Percentiles rank a stretch among this genome's conserved stretches.
Conservation (phyloP, 345 rosid species). For the Populus simonii region DNA sequence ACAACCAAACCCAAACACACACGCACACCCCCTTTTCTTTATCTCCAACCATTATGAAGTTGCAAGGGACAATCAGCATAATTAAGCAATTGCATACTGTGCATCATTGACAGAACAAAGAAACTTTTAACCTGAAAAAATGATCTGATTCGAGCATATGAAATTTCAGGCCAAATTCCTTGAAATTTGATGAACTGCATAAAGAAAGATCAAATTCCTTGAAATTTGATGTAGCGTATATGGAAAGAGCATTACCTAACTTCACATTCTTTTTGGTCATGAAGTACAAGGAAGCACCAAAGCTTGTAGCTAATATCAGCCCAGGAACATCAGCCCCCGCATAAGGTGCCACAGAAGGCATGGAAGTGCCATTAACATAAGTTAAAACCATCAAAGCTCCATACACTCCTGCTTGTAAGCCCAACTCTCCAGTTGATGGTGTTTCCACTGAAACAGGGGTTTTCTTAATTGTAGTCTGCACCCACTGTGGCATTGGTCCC, state of each 20-base stretch:
- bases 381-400: constrained; percentile 85
- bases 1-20: neutral
- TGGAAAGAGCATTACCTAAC: constrained; percentile 52
- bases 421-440: constrained; percentile 69
- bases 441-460: constrained; percentile 57
- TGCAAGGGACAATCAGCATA: neutral
- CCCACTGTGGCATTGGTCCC: constrained; percentile 70
- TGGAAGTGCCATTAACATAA: constrained; percentile 68
- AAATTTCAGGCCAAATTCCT: neutral
- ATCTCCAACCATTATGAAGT: neutral
- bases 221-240: neutral
- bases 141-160: neutral
- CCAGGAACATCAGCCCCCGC: constrained; percentile 87
- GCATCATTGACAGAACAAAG: neutral
- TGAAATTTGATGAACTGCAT: neutral
- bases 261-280: constrained; percentile 77
- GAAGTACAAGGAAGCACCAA: constrained; percentile 92
- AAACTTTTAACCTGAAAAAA: neutral
- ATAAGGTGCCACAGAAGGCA: constrained; percentile 42
- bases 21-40: neutral
- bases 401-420: constrained; percentile 85
- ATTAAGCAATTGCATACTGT: neutral
- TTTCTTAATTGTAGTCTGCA: constrained; percentile 56
- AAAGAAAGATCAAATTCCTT: too few species aligned
- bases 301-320: constrained; percentile 67